phyloP scores from a whole-genome alignment of 805 yeast species.

The Cyberlindnera subsufficiens region DNA sequence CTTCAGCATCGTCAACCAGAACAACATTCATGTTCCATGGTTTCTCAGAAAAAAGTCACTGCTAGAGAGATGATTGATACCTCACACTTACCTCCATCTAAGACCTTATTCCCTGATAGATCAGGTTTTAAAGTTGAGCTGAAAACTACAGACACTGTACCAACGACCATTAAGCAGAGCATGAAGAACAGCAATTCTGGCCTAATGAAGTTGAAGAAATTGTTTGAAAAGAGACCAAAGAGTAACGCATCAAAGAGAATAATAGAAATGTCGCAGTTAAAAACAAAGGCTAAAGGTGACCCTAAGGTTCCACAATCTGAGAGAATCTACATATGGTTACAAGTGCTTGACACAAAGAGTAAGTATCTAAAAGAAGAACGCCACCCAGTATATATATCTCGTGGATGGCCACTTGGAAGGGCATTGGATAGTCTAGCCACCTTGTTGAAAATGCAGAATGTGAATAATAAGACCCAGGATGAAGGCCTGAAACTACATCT shows the following conservation, averaged over 20 bases:
- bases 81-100: conserved; percentile 20
- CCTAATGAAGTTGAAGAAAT: conserved; percentile 14
- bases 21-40: conserved; percentile 14
- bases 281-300: conserved; percentile 22
- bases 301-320: conserved; percentile 13
- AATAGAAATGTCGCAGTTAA: conserved; percentile 16
- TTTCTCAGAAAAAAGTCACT: background rate
- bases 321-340: conserved; percentile 19
- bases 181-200: conserved; percentile 10
- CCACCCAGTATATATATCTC: conserved; percentile 17
- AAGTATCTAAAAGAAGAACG: conserved; percentile 7
- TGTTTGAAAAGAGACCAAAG: conserved; percentile 12
- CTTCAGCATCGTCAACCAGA: conserved; percentile 20
- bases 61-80: conserved; percentile 9
- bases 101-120: conserved; percentile 22
- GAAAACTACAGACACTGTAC: conserved; percentile 15
- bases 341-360: conserved; percentile 21
- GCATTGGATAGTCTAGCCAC: conserved; percentile 20
- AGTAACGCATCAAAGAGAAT: conserved; percentile 17
- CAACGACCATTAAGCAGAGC: conserved; percentile 8
- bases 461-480: conserved; percentile 21
- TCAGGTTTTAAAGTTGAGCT: conserved; percentile 14
- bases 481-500: conserved; percentile 14
- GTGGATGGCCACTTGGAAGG: conserved; percentile 24
- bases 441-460: conserved; percentile 15